Evolutionary conservation across 2,329 filamentous ascomycete genomes (phyloP), one percentile per base, ranked within the genome.

Genomic region (Paecilomyces formosus): DNA sequence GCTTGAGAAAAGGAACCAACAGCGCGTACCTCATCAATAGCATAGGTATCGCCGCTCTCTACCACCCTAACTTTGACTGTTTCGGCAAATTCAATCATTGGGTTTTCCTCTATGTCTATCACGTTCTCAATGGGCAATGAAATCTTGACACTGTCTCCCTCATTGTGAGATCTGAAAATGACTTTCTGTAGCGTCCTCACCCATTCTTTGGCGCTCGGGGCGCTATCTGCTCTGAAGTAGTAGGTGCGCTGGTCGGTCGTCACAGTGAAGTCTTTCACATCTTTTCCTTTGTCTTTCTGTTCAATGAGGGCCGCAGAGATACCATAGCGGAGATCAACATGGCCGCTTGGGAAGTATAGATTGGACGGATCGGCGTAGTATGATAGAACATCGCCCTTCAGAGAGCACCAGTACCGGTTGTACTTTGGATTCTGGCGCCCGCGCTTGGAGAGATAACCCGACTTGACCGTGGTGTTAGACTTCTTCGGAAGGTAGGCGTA

Each of bases 401-500:
- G 78, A 4, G 88, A 85, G 71, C 97, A 97, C 91, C 92, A 97
- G 73, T 93, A 96, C 49, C 92, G 86, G 68, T 87, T 89, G 75
- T 92, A 97, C 64, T 88, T 89, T 53, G 90, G 89, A 70, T 93
- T 96, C 53, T 90, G 88, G 68, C 89, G 90, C 59, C 94, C 93
- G 60, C 89, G 89, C 75, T 97, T 97, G 58, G 85, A 86, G 1
- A 99, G 79, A 68, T 93, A 91, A 1, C 94, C 93, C 1, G 92
- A 93, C 74, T 96, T 97, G 64, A 87, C 84, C 18, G 89, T 83
- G 57, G 87, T 82, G 65, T 89, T 85, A 55, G 88, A 85, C 80
- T 94, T 96, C 79, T 92, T 95, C 6, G 92, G 92, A n/a, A 97
- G 82, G 71, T 97, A 97, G 45, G 94, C 92, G 71, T 97, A 97